Conservation (phyloP, 2,329 filamentous ascomycete species). For the Madurella mycetomatis region DNA sequence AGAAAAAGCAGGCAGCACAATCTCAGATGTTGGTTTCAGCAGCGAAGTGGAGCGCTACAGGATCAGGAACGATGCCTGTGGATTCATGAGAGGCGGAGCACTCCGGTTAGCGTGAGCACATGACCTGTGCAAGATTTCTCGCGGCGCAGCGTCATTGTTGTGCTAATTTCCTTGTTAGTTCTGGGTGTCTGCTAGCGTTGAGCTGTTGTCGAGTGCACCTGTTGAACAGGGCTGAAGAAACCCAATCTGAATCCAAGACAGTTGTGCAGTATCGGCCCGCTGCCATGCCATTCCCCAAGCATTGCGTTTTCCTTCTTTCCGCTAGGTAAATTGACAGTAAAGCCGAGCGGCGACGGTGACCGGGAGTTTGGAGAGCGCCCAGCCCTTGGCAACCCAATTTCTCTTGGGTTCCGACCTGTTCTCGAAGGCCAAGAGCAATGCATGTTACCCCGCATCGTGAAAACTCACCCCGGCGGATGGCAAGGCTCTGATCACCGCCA, state of each 20-base stretch:
- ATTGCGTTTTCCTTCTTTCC: not conserved
- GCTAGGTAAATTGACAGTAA: not conserved
- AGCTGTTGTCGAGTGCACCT: not conserved
- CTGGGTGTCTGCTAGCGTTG: not conserved
- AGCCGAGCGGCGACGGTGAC: not conserved
- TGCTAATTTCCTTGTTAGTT: not conserved
- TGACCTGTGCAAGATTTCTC: constrained; percentile 1
- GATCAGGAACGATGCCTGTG: not conserved
- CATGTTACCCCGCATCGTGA: constrained; percentile 18
- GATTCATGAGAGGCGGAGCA: not conserved
- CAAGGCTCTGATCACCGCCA: constrained; percentile 14
- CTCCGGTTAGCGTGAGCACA: constrained; percentile 7
- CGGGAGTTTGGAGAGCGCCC: constrained; percentile 20
- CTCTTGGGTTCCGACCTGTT: constrained; percentile 20
- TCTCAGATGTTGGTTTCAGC: constrained; percentile 11
- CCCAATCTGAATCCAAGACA: not conserved
- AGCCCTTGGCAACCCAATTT: constrained; percentile 26
- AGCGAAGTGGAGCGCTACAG: constrained; percentile 9
- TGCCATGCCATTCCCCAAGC: not conserved
- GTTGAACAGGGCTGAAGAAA: constrained; percentile 2
- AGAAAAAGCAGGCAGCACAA: constrained; percentile 13
- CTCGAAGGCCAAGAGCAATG: constrained; percentile 9
- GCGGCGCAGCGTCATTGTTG: not conserved
- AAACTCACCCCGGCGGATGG: constrained; percentile 21
- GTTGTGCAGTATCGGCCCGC: not conserved